A percentile compares a stretch with the other conserved stretches of the same genome.
These are phyloP conservation scores for Goffeauzyma gilvescens DNA, from an alignment of 768 basidiomycete genomes.

Conservation along the genomic window DNA sequence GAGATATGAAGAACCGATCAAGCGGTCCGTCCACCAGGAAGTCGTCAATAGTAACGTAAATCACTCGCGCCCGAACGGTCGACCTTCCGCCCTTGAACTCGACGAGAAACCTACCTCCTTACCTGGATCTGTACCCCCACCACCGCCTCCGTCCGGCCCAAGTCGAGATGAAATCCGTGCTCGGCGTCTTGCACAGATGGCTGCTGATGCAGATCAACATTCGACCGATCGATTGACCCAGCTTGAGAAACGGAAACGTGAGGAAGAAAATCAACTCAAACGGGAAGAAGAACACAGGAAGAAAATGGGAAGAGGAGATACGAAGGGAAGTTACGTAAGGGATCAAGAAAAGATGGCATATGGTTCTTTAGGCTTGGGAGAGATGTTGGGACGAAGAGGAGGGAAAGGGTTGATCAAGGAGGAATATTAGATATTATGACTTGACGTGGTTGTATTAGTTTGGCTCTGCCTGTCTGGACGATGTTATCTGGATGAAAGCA, in stretches of 20 bases:
- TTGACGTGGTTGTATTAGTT: not conserved
- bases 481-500: too few species aligned
- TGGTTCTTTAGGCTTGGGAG: conserved; percentile 34
- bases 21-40: too few species aligned
- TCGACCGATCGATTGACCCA: conserved; percentile 52
- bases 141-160: not conserved
- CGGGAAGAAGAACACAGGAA: conserved; percentile 48
- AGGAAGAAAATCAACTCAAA: conserved; percentile 60
- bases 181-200: conserved; percentile 80
- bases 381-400: conserved; percentile 26
- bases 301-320: conserved; percentile 41
- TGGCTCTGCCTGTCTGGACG: too few species aligned
- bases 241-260: conserved; percentile 47
- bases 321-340: conserved; percentile 61
- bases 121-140: too few species aligned
- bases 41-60: too few species aligned
- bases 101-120: too few species aligned
- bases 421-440: not conserved
- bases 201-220: conserved; percentile 49
- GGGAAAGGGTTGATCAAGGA: conserved; percentile 30
- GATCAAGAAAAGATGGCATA: conserved; percentile 57
- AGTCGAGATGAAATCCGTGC: conserved; percentile 37
- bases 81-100: too few species aligned
- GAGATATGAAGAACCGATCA: too few species aligned
- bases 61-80: too few species aligned